These are phyloP conservation scores for Scutellaria baicalensis DNA, from an alignment of 257 asterid genomes.

Conservation along the genomic window DNA sequence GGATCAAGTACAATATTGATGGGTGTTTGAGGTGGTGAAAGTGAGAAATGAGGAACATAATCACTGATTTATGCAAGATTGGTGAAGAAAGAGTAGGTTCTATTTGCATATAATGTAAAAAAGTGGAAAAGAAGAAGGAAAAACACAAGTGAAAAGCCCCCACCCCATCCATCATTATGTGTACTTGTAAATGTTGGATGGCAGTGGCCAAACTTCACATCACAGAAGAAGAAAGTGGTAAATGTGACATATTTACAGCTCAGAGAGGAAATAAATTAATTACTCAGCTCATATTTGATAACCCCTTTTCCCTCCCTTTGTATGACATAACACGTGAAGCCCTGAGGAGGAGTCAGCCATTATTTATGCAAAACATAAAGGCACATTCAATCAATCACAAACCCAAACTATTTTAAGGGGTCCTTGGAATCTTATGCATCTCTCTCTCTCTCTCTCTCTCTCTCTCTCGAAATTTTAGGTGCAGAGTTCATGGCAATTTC, in stretches of 20 bases:
- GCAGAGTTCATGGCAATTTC: conserved; percentile 21
- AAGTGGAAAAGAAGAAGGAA: neutral
- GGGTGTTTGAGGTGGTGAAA: neutral
- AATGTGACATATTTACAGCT: neutral
- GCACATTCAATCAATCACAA: conserved; percentile 38
- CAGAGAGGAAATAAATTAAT: neutral
- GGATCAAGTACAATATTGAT: neutral
- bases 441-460: conserved; percentile 7
- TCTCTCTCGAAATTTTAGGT: conserved; percentile 2
- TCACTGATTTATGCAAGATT: neutral
- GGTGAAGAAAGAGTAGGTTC: neutral
- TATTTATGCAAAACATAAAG: conserved; percentile 36
- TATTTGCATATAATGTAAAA: neutral
- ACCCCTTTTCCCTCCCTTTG: conserved; percentile 4
- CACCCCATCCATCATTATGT: neutral
- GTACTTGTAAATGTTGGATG: conserved; percentile 6
- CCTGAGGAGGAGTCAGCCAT: conserved; percentile 51
- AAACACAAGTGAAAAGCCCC: neutral
- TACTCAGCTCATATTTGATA: neutral
- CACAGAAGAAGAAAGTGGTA: neutral
- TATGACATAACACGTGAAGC: conserved; percentile 72
- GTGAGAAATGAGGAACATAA: neutral
- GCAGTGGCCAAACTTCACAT: neutral
- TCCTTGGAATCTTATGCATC: conserved; percentile 18
- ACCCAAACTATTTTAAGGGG: conserved; percentile 6